Evolutionary conservation across 805 yeast genomes (phyloP), one percentile per base, ranked within the genome.

Genomic region (Yamadazyma philogaea): DNA sequence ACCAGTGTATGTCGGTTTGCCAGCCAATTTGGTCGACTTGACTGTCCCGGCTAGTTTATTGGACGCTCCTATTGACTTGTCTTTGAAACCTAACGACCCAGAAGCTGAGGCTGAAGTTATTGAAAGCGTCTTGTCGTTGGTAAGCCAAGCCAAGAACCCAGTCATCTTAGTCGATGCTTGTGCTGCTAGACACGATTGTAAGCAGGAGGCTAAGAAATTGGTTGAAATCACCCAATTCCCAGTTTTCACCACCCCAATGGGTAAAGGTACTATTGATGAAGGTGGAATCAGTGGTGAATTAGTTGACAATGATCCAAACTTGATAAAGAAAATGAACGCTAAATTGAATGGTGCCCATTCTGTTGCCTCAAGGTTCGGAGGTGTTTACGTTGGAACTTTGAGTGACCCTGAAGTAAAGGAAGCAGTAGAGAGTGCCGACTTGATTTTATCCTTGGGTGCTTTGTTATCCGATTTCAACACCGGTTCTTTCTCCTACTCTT

Each of bases 381-480:
- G 72, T 42, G 70, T 64, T 21, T 66, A 65, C 43, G 67, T 65
- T 22, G 72, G 72, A 31, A 52, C 68, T 15, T 60, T 66, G 43
- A 63, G 69, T 19, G 56, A 59, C 35, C 69, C 70, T 1, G 56
- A 56, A 34, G 68, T 66, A 21, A 64, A 60, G 48, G 66, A 60
- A 41, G 61, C 61, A 21, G 70, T 66, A 30, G 69, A 66, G 52
- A 48, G 54, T 24, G 54, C 71, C 12, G 72, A 66, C 54, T 59
- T 66, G 47, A 55, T 66, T 37, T 53, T 66, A 41, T 63, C 70
- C 1, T 51, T 64, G 39, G 72, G 72, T 42, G 68, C 67, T 10
- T 55, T 66, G 47, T 57, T 66, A 48, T 64, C 70, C 6, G 70
- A 66, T 49, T 66, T 66, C 58, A 66, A 64, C 54, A 66, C 71